phyloP scores from a whole-genome alignment of 2,329 filamentous ascomycete species.

The Calycina herbarum region DNA sequence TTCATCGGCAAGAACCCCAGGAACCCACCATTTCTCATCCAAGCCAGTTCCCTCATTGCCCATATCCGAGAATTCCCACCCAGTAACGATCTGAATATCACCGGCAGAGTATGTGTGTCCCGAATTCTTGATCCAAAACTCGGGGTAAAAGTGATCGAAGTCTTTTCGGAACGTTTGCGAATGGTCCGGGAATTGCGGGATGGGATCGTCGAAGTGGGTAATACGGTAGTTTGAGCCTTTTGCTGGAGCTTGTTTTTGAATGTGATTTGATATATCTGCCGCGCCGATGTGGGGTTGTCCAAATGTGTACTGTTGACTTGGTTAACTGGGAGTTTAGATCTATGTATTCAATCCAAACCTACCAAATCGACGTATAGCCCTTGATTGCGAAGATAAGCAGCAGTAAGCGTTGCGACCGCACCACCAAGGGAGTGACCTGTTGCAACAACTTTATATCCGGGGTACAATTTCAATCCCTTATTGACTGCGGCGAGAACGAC shows the following conservation, averaged over 20 bases:
- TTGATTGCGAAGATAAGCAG: slow-evolving; percentile 26
- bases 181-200: slow-evolving; percentile 63
- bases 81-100: slow-evolving; percentile 13
- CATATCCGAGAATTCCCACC: slow-evolving; percentile 17
- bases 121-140: slow-evolving; percentile 29
- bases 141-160: slow-evolving; percentile 28
- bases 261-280: slow-evolving; percentile 31
- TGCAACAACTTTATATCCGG: slow-evolving; percentile 30
- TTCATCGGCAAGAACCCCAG: too few relatives aligned
- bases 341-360: background rate
- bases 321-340: too few relatives aligned
- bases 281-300: slow-evolving; percentile 38
- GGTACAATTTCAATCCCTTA: slow-evolving; percentile 21
- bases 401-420: slow-evolving; percentile 34
- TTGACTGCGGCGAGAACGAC: slow-evolving; percentile 25
- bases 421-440: slow-evolving; percentile 38
- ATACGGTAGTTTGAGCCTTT: slow-evolving; percentile 57
- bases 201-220: slow-evolving; percentile 66
- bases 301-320: slow-evolving; percentile 29
- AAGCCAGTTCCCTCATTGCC: slow-evolving; percentile 17
- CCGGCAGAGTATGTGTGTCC: slow-evolving; percentile 13
- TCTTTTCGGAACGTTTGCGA: slow-evolving; percentile 1
- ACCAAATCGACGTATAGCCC: slow-evolving; percentile 26
- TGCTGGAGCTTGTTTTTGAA: slow-evolving; percentile 26
- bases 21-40: too few relatives aligned